Evolutionary conservation across 345 rosid genomes (phyloP).

Genomic region (Viola odorata): DNA sequence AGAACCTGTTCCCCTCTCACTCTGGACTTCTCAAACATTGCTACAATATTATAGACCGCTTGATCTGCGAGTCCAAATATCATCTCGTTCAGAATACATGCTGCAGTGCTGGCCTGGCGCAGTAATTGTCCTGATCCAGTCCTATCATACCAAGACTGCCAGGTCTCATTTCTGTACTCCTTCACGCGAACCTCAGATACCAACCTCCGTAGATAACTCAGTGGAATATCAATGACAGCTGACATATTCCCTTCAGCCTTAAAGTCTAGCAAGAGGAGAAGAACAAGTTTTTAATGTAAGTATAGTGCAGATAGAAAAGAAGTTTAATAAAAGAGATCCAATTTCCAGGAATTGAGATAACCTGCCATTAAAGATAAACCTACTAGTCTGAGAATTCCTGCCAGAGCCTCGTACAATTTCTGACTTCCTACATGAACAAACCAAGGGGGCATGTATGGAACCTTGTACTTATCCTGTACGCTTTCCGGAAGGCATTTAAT

Average conservation of each 20-base stretch:
- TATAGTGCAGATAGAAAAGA: slow-evolving; percentile 11
- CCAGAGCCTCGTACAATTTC: slow-evolving; percentile 64
- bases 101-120: slow-evolving; percentile 76
- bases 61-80: slow-evolving; percentile 72
- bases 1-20: slow-evolving; percentile 22
- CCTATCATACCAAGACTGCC: slow-evolving; percentile 76
- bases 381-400: slow-evolving; percentile 78
- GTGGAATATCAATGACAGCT: slow-evolving; percentile 67
- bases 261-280: slow-evolving; percentile 44
- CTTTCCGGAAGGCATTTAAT: slow-evolving; percentile 19
- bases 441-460: slow-evolving; percentile 91
- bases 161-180: slow-evolving; percentile 60
- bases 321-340: slow-evolving; percentile 15
- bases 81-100: slow-evolving; percentile 83
- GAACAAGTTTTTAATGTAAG: slow-evolving; percentile 23
- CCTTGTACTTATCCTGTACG: slow-evolving; percentile 32
- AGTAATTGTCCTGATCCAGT: slow-evolving; percentile 73
- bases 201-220: slow-evolving; percentile 51
- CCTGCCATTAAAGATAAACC: slow-evolving; percentile 87
- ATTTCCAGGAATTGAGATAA: slow-evolving; percentile 35
- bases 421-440: slow-evolving; percentile 63
- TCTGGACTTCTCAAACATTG: slow-evolving; percentile 49
- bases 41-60: slow-evolving; percentile 42
- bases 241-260: slow-evolving; percentile 56
- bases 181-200: slow-evolving; percentile 65